Conservation (phyloP, 2,329 filamentous ascomycete genomes). For the Juglanconis oblonga region DNA sequence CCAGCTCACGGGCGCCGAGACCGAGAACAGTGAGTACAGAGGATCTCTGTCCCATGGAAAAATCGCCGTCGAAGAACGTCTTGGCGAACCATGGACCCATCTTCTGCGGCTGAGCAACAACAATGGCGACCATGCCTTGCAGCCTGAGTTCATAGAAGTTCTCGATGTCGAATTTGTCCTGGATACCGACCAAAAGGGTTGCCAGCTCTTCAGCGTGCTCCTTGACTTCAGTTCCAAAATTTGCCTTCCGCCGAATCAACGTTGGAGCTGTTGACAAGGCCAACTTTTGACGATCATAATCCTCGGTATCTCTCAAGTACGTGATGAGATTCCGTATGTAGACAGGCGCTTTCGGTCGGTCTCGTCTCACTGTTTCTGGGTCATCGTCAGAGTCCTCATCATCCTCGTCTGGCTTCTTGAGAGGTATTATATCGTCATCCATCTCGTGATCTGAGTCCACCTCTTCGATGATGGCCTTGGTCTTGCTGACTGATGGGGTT, state of each 20-base stretch:
- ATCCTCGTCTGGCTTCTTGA: conserved; percentile 84
- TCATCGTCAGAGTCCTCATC: conserved; percentile 92
- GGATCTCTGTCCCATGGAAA: conserved; percentile 80
- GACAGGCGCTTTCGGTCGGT: conserved; percentile 81
- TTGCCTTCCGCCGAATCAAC: conserved; percentile 83
- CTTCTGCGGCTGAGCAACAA: conserved; percentile 70
- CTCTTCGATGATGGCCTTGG: conserved; percentile 58
- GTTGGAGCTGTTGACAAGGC: conserved; percentile 72
- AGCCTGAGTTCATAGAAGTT: conserved; percentile 73
- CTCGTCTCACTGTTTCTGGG: conserved; percentile 76
- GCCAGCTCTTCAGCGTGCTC: conserved; percentile 83
- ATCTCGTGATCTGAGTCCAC: conserved; percentile 59
- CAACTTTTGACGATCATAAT: conserved; percentile 79
- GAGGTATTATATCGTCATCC: conserved; percentile 69
- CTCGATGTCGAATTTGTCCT: conserved; percentile 81
- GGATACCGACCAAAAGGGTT: conserved; percentile 70
- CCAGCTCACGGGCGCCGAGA: conserved; percentile 77
- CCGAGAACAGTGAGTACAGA: conserved; percentile 80
- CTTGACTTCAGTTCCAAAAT: conserved; percentile 82
- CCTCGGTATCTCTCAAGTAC: conserved; percentile 76
- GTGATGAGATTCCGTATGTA: conserved; percentile 83
- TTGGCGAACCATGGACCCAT: conserved; percentile 84
- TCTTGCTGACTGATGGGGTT: conserved; percentile 31
- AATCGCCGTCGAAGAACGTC: conserved; percentile 88
- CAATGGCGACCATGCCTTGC: conserved; percentile 77